Conservation (phyloP, 176 grass and related monocot species). For the Metroxylon sagu region DNA sequence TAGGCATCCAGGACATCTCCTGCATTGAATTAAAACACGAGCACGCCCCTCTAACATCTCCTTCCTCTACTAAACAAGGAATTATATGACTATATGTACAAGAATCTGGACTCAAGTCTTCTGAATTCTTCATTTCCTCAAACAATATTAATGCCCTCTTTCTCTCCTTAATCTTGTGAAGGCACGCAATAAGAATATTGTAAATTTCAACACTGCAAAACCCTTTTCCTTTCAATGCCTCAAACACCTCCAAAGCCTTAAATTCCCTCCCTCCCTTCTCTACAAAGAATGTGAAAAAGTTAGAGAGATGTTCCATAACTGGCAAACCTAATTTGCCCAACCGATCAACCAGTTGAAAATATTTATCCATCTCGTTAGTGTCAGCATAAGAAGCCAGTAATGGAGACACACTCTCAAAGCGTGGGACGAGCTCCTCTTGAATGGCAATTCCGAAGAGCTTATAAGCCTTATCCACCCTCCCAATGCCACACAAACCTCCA, state of each 20-base stretch:
- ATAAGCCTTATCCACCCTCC: slow-evolving; percentile 50
- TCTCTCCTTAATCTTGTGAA: slow-evolving; percentile 54
- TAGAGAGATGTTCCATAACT: slow-evolving; percentile 37
- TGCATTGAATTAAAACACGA: slow-evolving; percentile 72
- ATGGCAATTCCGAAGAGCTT: slow-evolving; percentile 69
- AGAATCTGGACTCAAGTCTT: slow-evolving; percentile 43
- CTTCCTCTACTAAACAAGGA: slow-evolving; percentile 75
- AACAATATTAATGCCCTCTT: slow-evolving; percentile 45
- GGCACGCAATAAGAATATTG: slow-evolving; percentile 64
- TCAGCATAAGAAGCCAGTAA: slow-evolving; percentile 63
- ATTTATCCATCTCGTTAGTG: slow-evolving; percentile 40
- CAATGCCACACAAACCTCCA: slow-evolving; percentile 50
- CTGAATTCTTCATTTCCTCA: slow-evolving; percentile 55
- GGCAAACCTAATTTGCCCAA: slow-evolving; percentile 43
- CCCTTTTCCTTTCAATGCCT: slow-evolving; percentile 44
- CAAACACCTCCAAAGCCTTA: slow-evolving; percentile 51
- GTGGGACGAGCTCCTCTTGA: slow-evolving; percentile 45
- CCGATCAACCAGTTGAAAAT: slow-evolving; percentile 43
- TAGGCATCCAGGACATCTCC: slow-evolving; percentile 53
- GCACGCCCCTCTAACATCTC: slow-evolving; percentile 65
- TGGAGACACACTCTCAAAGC: slow-evolving; percentile 42
- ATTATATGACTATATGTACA: slow-evolving; percentile 66
- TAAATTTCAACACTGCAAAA: slow-evolving; percentile 50
- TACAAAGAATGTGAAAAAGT: slow-evolving; percentile 48
- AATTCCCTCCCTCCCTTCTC: slow-evolving; percentile 46